These are phyloP conservation scores for Smittium culicis DNA, from an alignment of 371 early-diverging fungal species.

Conservation along the genomic window DNA sequence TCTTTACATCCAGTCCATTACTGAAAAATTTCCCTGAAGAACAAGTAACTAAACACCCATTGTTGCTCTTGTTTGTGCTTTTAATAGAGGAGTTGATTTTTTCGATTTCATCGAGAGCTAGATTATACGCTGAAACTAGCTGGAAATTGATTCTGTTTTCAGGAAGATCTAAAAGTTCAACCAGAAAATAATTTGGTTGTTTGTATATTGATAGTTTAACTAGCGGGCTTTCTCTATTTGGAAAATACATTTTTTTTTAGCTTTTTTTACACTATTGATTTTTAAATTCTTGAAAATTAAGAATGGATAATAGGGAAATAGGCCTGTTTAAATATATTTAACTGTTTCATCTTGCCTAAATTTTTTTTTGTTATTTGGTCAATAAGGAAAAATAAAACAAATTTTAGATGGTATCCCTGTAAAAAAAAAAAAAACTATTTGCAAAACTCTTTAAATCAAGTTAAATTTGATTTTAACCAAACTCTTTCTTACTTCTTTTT, in stretches of 20 bases:
- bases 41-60: constrained; percentile 43
- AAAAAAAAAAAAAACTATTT: too few species aligned
- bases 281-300: too few species aligned
- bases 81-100: constrained; percentile 2
- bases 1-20: constrained; percentile 41
- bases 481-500: too few species aligned
- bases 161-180: constrained; percentile 22
- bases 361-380: too few species aligned
- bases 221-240: constrained; percentile 6
- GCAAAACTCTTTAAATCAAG: too few species aligned
- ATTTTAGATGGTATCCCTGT: too few species aligned
- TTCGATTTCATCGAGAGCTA: constrained; percentile 48
- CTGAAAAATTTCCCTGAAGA: constrained; percentile 56
- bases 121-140: constrained; percentile 40
- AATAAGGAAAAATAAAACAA: too few species aligned
- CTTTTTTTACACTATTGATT: too few species aligned
- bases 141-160: constrained; percentile 56
- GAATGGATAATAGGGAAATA: too few species aligned
- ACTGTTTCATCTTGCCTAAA: too few species aligned
- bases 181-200: constrained; percentile 22
- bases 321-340: too few species aligned
- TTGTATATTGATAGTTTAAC: constrained; percentile 24
- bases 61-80: constrained; percentile 14
- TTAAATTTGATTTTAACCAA: too few species aligned
- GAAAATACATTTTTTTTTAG: constrained; percentile 1